These are phyloP conservation scores for Knufia petricola DNA, from an alignment of 2,329 filamentous ascomycete genomes.

Conservation along the genomic window DNA sequence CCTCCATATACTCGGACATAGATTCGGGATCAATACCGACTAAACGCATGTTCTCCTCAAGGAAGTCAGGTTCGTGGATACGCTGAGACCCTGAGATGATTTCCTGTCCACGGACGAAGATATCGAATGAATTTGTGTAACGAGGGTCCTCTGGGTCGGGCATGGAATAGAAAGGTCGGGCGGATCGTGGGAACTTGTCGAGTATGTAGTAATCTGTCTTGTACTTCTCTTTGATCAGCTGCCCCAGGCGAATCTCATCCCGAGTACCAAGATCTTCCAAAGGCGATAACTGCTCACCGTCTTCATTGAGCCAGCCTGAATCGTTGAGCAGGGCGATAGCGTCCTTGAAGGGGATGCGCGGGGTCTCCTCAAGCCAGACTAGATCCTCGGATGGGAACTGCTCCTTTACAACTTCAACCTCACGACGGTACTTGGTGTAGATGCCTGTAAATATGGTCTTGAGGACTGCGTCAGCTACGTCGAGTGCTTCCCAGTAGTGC, in stretches of 20 bases:
- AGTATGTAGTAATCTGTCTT: conserved; percentile 87
- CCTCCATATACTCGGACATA: conserved; percentile 84
- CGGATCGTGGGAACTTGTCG: conserved; percentile 80
- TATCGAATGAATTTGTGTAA: conserved; percentile 87
- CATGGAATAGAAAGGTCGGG: conserved; percentile 87
- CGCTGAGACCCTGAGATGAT: conserved; percentile 87
- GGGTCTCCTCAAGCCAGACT: conserved; percentile 77
- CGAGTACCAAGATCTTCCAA: conserved; percentile 75
- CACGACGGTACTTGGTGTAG: conserved; percentile 57
- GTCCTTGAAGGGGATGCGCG: conserved; percentile 68
- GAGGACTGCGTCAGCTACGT: conserved; percentile 67
- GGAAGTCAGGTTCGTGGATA: conserved; percentile 68
- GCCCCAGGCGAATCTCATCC: conserved; percentile 76
- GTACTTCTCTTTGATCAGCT: conserved; percentile 77
- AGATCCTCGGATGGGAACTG: conserved; percentile 82
- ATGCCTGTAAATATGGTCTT: conserved; percentile 68
- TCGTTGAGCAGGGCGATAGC: conserved; percentile 72
- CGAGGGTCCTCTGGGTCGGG: conserved; percentile 61
- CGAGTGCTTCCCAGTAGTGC: conserved; percentile 80
- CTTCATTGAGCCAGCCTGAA: conserved; percentile 65
- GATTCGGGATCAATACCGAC: conserved; percentile 66
- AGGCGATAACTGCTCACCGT: conserved; percentile 59
- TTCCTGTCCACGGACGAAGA: conserved; percentile 87
- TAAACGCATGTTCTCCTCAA: conserved; percentile 68
- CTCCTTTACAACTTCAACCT: conserved; percentile 69